phyloP scores from a whole-genome alignment of 352 stramenopile genomes.

The Globisporangium iwayamae region DNA sequence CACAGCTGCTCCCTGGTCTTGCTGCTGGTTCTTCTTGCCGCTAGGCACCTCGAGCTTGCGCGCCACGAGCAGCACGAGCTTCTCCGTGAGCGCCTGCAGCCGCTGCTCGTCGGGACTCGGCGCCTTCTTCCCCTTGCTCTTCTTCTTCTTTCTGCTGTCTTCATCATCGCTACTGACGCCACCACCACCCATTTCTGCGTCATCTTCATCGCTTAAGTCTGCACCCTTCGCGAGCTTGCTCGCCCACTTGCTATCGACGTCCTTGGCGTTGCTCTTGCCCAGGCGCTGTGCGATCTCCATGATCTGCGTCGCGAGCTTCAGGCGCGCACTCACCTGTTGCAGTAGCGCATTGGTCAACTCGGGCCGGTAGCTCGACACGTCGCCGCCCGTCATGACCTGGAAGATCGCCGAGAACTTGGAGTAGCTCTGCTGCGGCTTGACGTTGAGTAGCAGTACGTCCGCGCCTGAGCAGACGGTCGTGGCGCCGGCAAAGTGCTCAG shows the following conservation, averaged over 20 bases:
- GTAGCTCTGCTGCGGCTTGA: constrained; percentile 6
- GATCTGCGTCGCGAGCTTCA: constrained; percentile 61
- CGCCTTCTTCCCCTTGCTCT: constrained; percentile 37
- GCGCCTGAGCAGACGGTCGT: constrained; percentile 24
- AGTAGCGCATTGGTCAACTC: constrained; percentile 27
- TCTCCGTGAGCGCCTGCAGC: constrained; percentile 64
- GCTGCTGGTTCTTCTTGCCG: constrained; percentile 12
- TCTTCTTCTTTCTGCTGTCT: constrained; percentile 31
- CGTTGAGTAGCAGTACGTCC: constrained; percentile 38
- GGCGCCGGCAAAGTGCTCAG: constrained; percentile 44
- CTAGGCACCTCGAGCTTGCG: constrained; percentile 20
- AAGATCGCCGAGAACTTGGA: constrained; percentile 39
- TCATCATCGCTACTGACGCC: constrained; percentile 33
- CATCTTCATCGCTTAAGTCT: constrained; percentile 45
- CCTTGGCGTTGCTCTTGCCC: constrained; percentile 18
- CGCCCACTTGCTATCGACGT: constrained; percentile 58
- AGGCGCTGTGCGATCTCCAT: constrained; percentile 45
- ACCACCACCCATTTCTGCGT: constrained; percentile 17
- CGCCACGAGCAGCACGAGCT: constrained; percentile 58
- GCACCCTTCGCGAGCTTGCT: constrained; percentile 51
- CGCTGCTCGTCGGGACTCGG: constrained; percentile 65
- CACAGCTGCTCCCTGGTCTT: not conserved
- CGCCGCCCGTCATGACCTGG: constrained; percentile 12
- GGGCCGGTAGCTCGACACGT: constrained; percentile 23
- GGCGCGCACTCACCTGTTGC: constrained; percentile 41